Evolutionary conservation across 495 filamentous ascomycete genomes (phyloP), one percentile per base, ranked within the genome.

Genomic region (Cercophora scortea): DNA sequence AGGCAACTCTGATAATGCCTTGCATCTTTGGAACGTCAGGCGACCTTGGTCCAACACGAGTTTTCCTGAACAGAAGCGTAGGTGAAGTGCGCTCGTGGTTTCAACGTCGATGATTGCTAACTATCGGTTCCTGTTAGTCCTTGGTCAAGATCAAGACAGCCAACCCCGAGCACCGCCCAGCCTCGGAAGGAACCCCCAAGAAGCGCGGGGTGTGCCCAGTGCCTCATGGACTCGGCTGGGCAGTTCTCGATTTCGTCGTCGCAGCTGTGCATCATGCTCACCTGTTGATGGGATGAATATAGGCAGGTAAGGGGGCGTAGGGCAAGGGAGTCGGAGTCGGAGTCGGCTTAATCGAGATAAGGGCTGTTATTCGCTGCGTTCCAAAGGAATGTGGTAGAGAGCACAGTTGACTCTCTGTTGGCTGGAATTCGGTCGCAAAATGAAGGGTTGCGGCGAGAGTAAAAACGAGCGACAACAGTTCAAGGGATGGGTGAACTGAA

Each of bases 341-440:
- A 25, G 25, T 25, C 25, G 25, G 25, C 16, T 33, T 36, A 38
- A 45, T 35, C 33, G 47, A 45, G 44, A 35, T 52, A 52, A 45
- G 13, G 49, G 15, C 39, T 58, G 49, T 59, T 49, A 18, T 58
- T 64, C 47, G 48, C 45, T 57, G 50, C 52, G 62, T 75, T 75
- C 77, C 74, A 79, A 81, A 81, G 53, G 78, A 81, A 75, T 76
- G 78, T 81, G 72, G 66, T 73, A 74, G 78, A 79, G 76, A 78
- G 73, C 49, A 25, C 35, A 52, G 34, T 54, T 54, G 58, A 68
- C 72, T 74, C 75, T 79, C 75, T 73, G 69, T 76, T 77, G 74
- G 71, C 64, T 65, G 64, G 66, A 71, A 64, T 43, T 43, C 45
- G 39, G 42, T 49, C 47, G 45, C 56, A 44, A 55, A 59, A 61